These are phyloP conservation scores for Ceratocystis cacaofunesta DNA, from an alignment of 2,329 filamentous ascomycete species.

Conservation along the genomic window DNA sequence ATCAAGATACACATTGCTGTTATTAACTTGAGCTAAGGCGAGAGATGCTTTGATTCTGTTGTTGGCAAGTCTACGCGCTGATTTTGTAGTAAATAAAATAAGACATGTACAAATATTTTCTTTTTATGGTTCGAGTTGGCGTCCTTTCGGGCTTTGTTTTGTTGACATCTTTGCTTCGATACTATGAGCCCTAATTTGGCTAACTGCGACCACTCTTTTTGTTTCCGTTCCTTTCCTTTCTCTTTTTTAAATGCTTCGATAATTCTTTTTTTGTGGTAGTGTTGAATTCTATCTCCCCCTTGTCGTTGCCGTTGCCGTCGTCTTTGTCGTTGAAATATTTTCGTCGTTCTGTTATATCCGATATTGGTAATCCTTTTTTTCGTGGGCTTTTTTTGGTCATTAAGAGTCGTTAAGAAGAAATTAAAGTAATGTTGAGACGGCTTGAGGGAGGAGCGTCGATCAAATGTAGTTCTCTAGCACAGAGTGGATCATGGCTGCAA, in stretches of 20 bases:
- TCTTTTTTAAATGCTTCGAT: too few species aligned
- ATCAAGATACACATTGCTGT: background rate
- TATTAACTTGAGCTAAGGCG: background rate
- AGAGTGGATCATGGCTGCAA: constrained; percentile 15
- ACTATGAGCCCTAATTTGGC: too few species aligned
- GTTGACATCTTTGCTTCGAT: too few species aligned
- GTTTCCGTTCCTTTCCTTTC: too few species aligned
- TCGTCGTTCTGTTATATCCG: constrained; percentile 12
- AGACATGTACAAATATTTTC: too few species aligned
- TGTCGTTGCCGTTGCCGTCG: background rate
- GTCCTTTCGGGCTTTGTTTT: too few species aligned
- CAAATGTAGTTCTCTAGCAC: constrained; percentile 15
- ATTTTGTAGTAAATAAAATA: too few species aligned
- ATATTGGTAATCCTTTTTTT: background rate
- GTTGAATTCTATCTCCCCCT: background rate
- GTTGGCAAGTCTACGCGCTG: background rate
- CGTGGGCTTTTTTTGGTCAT: background rate
- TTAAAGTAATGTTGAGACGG: background rate
- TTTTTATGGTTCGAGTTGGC: too few species aligned
- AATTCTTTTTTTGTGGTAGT: too few species aligned
- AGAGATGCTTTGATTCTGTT: background rate
- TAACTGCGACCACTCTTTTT: too few species aligned
- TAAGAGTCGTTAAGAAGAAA: background rate
- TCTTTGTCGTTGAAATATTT: constrained; percentile 1
- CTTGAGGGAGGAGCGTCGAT: background rate